Conservation (phyloP, 352 stramenopile genomes). For the Hyaloperonospora arabidopsidis region DNA sequence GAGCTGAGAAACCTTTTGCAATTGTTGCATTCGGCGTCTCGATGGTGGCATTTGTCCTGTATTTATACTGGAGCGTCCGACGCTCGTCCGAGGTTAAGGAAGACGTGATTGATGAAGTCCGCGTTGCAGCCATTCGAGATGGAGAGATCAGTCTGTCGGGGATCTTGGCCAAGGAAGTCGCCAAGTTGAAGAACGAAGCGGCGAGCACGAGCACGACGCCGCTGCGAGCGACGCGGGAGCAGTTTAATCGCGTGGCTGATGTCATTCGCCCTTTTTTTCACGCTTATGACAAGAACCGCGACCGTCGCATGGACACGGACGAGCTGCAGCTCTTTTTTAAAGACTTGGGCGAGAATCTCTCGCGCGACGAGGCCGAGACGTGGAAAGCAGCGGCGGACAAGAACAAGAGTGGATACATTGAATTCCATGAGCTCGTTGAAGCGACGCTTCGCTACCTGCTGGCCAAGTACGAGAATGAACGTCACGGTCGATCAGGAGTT, state of each 20-base stretch:
- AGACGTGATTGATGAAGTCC: slow-evolving; percentile 64
- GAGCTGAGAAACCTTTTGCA: slow-evolving; percentile 85
- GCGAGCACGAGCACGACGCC: slow-evolving; percentile 33
- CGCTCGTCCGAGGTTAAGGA: slow-evolving; percentile 60
- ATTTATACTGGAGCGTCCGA: slow-evolving; percentile 89
- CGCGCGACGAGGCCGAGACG: slow-evolving; percentile 58
- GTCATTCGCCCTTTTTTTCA: slow-evolving; percentile 91
- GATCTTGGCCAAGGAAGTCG: slow-evolving; percentile 69
- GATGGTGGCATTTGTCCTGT: slow-evolving; percentile 86
- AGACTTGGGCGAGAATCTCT: slow-evolving; percentile 90
- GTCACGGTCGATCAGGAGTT: slow-evolving; percentile 36
- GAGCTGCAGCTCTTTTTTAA: slow-evolving; percentile 91
- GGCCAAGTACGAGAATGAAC: slow-evolving; percentile 64
- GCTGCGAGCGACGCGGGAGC: slow-evolving; percentile 41
- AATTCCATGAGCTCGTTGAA: slow-evolving; percentile 92
- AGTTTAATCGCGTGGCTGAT: slow-evolving; percentile 78
- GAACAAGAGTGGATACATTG: slow-evolving; percentile 87
- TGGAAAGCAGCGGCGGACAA: slow-evolving; percentile 89
- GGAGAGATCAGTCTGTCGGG: slow-evolving; percentile 75
- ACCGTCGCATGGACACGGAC: slow-evolving; percentile 83
- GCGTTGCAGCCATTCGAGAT: slow-evolving; percentile 57
- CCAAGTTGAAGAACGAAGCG: slow-evolving; percentile 47
- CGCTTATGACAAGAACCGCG: slow-evolving; percentile 89
- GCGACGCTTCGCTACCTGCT: slow-evolving; percentile 83
- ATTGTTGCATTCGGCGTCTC: slow-evolving; percentile 84